Conservation (phyloP, 225 moss, liverwort and hornwort species). For the Marchantia paleacea region DNA sequence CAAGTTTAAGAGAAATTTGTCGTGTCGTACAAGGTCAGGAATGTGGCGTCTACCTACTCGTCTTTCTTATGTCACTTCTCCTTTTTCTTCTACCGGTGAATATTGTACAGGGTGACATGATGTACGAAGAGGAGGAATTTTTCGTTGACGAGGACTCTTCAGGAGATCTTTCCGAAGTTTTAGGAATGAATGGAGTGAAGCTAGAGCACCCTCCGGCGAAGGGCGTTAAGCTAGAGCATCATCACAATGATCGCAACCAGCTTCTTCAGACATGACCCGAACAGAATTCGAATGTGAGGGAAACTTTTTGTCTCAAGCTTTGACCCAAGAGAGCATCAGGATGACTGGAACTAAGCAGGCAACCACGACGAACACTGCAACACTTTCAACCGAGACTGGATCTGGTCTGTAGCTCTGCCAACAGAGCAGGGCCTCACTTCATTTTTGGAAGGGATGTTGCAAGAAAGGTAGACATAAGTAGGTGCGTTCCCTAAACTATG, state of each 20-base stretch:
- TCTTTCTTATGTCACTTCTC: not conserved
- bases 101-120: conserved; percentile 54
- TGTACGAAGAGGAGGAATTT: conserved; percentile 65
- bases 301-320: not conserved
- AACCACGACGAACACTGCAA: conserved; percentile 5
- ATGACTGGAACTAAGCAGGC: conserved; percentile 3
- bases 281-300: not conserved
- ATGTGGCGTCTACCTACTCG: not conserved
- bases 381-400: conserved; percentile 4
- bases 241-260: conserved; percentile 32
- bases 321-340: not conserved
- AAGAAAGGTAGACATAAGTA: conserved; percentile 29
- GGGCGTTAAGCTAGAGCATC: conserved; percentile 42
- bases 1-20: not conserved
- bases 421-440: conserved; percentile 18
- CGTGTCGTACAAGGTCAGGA: not conserved
- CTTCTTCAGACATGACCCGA: conserved; percentile 31
- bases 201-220: conserved; percentile 28
- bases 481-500: conserved; percentile 27
- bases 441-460: conserved; percentile 20
- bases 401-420: conserved; percentile 12
- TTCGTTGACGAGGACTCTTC: conserved; percentile 70
- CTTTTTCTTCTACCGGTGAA: not conserved
- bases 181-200: conserved; percentile 43
- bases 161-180: conserved; percentile 64